phyloP scores from a whole-genome alignment of 768 basidiomycete species.

The Mycena leptocephala region DNA sequence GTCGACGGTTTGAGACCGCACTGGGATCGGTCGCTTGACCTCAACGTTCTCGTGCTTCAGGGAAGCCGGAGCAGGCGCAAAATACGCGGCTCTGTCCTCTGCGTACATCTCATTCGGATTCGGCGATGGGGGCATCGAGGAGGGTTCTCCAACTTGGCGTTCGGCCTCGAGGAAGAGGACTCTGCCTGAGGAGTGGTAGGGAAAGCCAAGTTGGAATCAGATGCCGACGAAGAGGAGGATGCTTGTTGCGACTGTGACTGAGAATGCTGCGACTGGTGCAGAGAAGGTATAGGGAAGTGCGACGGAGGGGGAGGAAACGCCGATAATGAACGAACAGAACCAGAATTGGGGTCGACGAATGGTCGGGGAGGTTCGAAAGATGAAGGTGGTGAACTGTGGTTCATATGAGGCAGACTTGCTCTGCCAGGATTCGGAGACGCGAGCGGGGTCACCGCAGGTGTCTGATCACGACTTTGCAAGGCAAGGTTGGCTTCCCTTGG shows the following conservation, averaged over 20 bases:
- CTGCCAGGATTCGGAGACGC: conserved; percentile 31
- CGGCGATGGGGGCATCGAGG: conserved; percentile 23
- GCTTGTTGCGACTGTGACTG: conserved; percentile 25
- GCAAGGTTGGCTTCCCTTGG: conserved; percentile 3
- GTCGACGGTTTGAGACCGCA: conserved; percentile 35
- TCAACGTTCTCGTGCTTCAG: conserved; percentile 8
- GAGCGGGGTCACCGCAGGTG: conserved; percentile 23
- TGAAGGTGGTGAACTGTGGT: conserved; percentile 41
- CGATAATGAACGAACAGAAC: conserved; percentile 78
- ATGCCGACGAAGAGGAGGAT: conserved; percentile 40
- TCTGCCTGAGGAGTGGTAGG: conserved; percentile 40
- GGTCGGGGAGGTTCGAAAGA: conserved; percentile 55
- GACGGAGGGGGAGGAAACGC: conserved; percentile 84
- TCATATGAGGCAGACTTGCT: conserved; percentile 23
- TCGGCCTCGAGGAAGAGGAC: conserved; percentile 41
- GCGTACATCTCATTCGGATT: neutral
- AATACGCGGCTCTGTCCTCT: neutral
- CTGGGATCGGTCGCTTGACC: conserved; percentile 32
- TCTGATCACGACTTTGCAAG: conserved; percentile 22
- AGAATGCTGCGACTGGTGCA: conserved; percentile 1
- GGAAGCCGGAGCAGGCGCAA: neutral
- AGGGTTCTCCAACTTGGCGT: conserved; percentile 33
- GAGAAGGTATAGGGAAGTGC: conserved; percentile 78
- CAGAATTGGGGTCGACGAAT: conserved; percentile 59
- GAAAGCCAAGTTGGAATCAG: conserved; percentile 43